Base-by-base conservation (phyloP, 2,329 filamentous ascomycete genomes). In the Cercospora zeina region DNA sequence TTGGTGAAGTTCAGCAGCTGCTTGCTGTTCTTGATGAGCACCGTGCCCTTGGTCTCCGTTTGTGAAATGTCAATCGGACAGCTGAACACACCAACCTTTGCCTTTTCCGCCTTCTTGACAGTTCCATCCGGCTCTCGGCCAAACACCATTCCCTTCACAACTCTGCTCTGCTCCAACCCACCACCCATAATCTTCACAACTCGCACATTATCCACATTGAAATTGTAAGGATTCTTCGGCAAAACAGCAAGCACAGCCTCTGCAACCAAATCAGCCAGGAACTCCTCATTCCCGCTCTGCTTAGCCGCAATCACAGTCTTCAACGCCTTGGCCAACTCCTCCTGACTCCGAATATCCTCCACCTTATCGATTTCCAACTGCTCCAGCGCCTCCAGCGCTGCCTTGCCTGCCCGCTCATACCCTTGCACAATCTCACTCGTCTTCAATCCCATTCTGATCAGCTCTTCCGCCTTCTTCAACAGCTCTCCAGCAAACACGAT, bases 131-230 rank as follows among this genome's bases (percentile, higher is more conserved):
- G 95, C 78, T 96, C 90, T 75, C 96, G 89, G 72, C 91, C 89
- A 76, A 99, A 97, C 57, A 99, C 96, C 95, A 99, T 99, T 69
- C 95, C 95, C 83, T 90, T 96, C 64, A 99, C 89, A 13, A 99
- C 93, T 69, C 87, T 88, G 77, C 92, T 96, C 81, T 99, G 93
- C 73, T 96, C 91, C 74, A 99, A 81, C 76, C 89, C 92, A 68
- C 95, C 93, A 71, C 95, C 95, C 93, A 99, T 97, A 73, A 99
- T 99, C 85, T 99, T 99, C 72, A 99, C 96, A 62, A 99, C 96
- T 64, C 95, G 90, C 72, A 99, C 89, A 78, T 99, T 99, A 82
- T 99, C 95, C 68, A 99, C 92, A 79, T 97, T 99, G 85, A 99
- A 99, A 80, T 96, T 93, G 76, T 84, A 80, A 21, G 95, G 90